Conservation (phyloP, 2,329 filamentous ascomycete species). For the Diaporthe sp. region DNA sequence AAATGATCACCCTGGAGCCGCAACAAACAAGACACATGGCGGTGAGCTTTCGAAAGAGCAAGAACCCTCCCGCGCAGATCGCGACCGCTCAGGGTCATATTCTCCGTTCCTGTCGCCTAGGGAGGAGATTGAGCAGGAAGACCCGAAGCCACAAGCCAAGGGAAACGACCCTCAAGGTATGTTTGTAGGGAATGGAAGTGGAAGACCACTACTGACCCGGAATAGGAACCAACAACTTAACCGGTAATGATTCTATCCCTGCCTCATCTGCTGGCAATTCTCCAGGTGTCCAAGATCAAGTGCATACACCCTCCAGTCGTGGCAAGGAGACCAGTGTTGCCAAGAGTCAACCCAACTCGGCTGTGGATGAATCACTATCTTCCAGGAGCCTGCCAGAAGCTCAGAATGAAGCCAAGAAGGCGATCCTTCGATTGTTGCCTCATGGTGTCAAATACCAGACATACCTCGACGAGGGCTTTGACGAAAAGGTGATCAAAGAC, state of each 20-base stretch:
- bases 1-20: slow-evolving; percentile 37
- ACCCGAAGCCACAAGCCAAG: slow-evolving; percentile 6
- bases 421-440: slow-evolving; percentile 72
- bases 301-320: neutral
- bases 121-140: slow-evolving; percentile 56
- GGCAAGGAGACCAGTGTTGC: neutral
- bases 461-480: slow-evolving; percentile 78
- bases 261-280: neutral
- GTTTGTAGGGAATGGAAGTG: neutral
- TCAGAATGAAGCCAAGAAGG: slow-evolving; percentile 71
- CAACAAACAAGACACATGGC: slow-evolving; percentile 23
- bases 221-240: neutral
- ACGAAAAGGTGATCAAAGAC: slow-evolving; percentile 68
- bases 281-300: neutral
- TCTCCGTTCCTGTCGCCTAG: slow-evolving; percentile 62
- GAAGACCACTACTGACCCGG: neutral
- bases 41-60: slow-evolving; percentile 41
- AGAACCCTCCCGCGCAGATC: slow-evolving; percentile 35
- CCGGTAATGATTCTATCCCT: neutral
- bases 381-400: slow-evolving; percentile 52
- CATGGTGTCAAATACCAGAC: slow-evolving; percentile 79
- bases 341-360: neutral
- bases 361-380: neutral
- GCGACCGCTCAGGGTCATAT: slow-evolving; percentile 63
- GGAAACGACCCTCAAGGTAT: neutral